Conservation (phyloP, 805 yeast species). For the Wickerhamomyces chaumierensis region DNA sequence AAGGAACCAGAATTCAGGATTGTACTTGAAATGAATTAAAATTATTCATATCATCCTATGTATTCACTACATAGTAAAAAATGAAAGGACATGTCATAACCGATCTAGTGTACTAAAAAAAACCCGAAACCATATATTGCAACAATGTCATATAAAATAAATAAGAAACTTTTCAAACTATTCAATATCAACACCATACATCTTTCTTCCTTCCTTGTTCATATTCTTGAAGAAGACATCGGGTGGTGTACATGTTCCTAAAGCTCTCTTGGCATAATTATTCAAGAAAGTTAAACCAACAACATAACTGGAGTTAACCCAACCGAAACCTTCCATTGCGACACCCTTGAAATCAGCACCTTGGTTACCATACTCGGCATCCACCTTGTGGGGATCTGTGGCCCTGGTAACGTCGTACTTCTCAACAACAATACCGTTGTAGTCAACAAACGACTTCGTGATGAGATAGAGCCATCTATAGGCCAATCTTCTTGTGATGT, state of each 20-base stretch:
- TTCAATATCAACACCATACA: conserved; percentile 10
- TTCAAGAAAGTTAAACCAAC: conserved; percentile 61
- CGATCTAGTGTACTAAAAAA: too few relatives aligned
- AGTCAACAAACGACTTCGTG: conserved; percentile 83
- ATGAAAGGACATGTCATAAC: too few relatives aligned
- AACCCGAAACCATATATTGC: too few relatives aligned
- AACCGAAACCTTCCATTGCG: conserved; percentile 93
- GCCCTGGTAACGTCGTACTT: conserved; percentile 83
- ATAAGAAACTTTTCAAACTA: too few relatives aligned
- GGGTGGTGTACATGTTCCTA: conserved; percentile 45
- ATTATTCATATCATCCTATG: too few relatives aligned
- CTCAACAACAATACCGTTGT: conserved; percentile 90
- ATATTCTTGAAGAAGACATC: conserved; percentile 16
- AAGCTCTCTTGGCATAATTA: conserved; percentile 57
- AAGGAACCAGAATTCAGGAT: too few relatives aligned
- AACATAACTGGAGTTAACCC: conserved; percentile 88
- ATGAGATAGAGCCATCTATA: conserved; percentile 87
- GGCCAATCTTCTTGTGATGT: conserved; percentile 57
- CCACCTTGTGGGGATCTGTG: conserved; percentile 80
- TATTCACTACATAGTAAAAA: too few relatives aligned
- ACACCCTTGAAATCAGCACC: conserved; percentile 89
- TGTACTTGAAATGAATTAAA: too few relatives aligned
- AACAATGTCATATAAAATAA: too few relatives aligned
- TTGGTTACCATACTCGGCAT: conserved; percentile 95
- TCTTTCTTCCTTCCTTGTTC: conserved; percentile 11